Evolutionary conservation across 345 rosid genomes (phyloP).

Genomic region (Heritiera littoralis): DNA sequence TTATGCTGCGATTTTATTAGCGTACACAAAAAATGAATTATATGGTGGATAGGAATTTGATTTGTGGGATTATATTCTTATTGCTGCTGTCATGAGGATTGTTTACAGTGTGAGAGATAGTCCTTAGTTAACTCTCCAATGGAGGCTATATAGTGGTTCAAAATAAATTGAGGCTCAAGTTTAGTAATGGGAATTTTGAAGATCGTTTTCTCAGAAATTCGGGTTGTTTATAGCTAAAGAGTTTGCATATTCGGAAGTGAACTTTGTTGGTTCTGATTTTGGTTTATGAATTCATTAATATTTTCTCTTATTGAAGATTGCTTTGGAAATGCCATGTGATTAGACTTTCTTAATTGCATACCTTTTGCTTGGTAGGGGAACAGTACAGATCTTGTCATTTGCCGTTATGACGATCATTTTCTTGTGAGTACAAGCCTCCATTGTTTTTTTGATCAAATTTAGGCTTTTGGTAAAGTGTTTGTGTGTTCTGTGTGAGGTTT

Average conservation of each 20-base stretch:
- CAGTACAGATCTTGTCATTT: constrained; percentile 77
- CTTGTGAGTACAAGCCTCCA: constrained; percentile 57
- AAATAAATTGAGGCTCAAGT: neutral
- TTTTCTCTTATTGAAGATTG: neutral
- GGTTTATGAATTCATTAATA: neutral
- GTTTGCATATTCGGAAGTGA: neutral
- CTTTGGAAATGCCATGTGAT: neutral
- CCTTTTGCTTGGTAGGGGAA: constrained; percentile 56
- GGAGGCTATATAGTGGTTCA: neutral
- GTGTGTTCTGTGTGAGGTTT: neutral
- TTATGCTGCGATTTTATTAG: neutral
- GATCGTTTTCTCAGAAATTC: neutral
- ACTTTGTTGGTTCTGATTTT: neutral
- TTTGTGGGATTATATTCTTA: neutral
- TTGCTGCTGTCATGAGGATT: neutral
- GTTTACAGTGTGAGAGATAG: neutral
- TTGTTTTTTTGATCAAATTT: neutral
- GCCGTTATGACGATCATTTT: constrained; percentile 74
- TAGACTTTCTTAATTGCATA: constrained; percentile 8
- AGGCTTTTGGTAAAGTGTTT: neutral
- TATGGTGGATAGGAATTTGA: constrained; percentile 2
- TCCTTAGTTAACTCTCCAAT: neutral
- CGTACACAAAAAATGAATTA: constrained; percentile 2
- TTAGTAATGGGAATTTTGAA: neutral
- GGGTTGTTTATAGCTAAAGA: neutral